Percentiles rank a stretch among this genome's conserved stretches.
phyloP scores from a whole-genome alignment of 1,139 yeast species.

The Blastobotrys buckinghamii region DNA sequence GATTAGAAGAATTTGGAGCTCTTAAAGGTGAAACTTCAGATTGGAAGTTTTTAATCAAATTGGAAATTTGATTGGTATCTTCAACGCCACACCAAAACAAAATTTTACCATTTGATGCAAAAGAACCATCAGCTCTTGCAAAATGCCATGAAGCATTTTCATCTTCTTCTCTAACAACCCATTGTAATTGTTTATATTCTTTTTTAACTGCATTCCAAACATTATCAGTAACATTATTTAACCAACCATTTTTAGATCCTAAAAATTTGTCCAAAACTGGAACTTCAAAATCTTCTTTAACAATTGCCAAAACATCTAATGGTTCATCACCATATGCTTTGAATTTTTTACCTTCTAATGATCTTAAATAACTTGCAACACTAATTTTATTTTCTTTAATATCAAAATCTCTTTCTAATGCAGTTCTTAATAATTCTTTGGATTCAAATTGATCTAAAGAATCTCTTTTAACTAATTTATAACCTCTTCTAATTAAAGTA shows the following conservation, averaged over 20 bases:
- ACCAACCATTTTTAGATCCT: constrained; percentile 90
- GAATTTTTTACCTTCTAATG: constrained; percentile 56
- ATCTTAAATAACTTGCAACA: constrained; percentile 77
- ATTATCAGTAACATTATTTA: constrained; percentile 93
- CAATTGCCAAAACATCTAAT: constrained; percentile 87
- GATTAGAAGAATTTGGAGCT: constrained; percentile 28
- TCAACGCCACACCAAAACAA: constrained; percentile 92
- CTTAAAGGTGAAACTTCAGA: constrained; percentile 20
- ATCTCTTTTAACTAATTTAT: constrained; percentile 66
- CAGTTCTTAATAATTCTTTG: constrained; percentile 68
- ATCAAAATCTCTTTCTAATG: constrained; percentile 71
- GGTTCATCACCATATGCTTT: constrained; percentile 95
- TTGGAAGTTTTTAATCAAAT: constrained; percentile 57
- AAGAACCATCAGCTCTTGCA: constrained; percentile 89
- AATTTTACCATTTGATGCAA: constrained; percentile 80
- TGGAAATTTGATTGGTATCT: constrained; percentile 55
- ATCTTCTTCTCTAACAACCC: constrained; percentile 90
- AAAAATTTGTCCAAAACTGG: constrained; percentile 84
- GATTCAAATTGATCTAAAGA: constrained; percentile 65
- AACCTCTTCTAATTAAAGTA: constrained; percentile 94
- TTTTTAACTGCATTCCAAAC: constrained; percentile 77
- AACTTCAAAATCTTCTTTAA: constrained; percentile 42
- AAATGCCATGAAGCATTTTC: constrained; percentile 91
- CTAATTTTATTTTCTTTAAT: constrained; percentile 64
- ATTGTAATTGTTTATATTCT: constrained; percentile 67